phyloP scores from a whole-genome alignment of 2,329 filamentous ascomycete genomes.

The Pseudocercospora fuligena region DNA sequence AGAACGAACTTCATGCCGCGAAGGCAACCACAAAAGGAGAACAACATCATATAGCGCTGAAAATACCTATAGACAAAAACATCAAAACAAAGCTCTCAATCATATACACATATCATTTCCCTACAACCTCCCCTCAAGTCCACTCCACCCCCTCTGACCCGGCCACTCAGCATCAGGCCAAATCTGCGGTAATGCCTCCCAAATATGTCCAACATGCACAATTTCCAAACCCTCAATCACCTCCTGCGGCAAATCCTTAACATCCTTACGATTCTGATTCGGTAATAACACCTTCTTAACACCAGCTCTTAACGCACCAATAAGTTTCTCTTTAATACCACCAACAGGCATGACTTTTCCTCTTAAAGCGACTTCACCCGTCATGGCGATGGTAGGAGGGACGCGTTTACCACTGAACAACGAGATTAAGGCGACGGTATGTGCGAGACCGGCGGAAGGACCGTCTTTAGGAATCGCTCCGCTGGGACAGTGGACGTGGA shows the following conservation, averaged over 20 bases:
- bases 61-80: not conserved
- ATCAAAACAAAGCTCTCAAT: not conserved
- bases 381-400: constrained; percentile 94
- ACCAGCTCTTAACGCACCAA: constrained; percentile 88
- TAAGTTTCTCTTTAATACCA: constrained; percentile 98
- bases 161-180: constrained; percentile 93
- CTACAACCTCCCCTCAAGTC: constrained; percentile 76
- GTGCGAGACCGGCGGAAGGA: constrained; percentile 81
- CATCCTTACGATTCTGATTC: constrained; percentile 87
- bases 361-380: constrained; percentile 76
- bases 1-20: not conserved
- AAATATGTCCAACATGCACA: constrained; percentile 87
- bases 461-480: constrained; percentile 96
- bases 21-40: not conserved
- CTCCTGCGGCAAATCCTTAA: constrained; percentile 86
- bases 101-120: constrained; percentile 4
- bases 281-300: constrained; percentile 94
- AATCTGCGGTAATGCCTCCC: constrained; percentile 87
- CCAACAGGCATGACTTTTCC: constrained; percentile 92
- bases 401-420: constrained; percentile 86
- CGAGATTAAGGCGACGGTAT: constrained; percentile 90
- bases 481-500: constrained; percentile 95
- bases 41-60: not conserved
- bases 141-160: constrained; percentile 69
- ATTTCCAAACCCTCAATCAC: constrained; percentile 87